Conservation (phyloP, 106 monocot species). For the Dactylorhiza incarnata region DNA sequence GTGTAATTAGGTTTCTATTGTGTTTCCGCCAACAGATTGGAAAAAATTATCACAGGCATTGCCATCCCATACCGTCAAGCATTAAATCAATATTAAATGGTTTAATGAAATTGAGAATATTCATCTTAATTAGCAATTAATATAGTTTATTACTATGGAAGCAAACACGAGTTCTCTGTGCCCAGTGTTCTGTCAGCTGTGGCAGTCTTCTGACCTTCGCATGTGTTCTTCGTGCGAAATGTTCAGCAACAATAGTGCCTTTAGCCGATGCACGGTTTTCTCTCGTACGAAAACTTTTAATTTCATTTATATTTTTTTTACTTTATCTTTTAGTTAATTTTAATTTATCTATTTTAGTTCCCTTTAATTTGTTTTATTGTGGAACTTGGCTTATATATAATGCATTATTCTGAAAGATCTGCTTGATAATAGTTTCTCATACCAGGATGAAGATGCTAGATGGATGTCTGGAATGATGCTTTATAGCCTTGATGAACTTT, state of each 20-base stretch:
- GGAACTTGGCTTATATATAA: background rate
- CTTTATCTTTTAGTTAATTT: background rate
- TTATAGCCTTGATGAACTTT: slow-evolving; percentile 79
- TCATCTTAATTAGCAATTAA: background rate
- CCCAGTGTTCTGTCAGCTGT: no score
- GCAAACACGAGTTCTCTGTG: no score
- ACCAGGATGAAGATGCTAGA: slow-evolving; percentile 73
- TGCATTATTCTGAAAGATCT: background rate
- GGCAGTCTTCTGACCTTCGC: no score
- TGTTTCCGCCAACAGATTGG: background rate
- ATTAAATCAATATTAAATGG: background rate
- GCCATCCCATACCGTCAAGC: background rate
- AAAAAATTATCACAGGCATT: background rate
- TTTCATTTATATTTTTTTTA: background rate
- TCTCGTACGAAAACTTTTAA: no score
- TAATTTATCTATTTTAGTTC: no score
- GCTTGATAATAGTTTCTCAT: background rate
- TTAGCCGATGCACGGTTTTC: no score
- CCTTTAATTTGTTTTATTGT: no score
- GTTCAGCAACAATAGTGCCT: no score
- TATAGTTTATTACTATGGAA: background rate
- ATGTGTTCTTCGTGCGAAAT: no score
- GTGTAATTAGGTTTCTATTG: background rate
- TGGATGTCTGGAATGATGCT: slow-evolving; percentile 68
- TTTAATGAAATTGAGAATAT: background rate